Base-by-base conservation (phyloP, 441 rosid genomes). In the Daphne laureola region DNA sequence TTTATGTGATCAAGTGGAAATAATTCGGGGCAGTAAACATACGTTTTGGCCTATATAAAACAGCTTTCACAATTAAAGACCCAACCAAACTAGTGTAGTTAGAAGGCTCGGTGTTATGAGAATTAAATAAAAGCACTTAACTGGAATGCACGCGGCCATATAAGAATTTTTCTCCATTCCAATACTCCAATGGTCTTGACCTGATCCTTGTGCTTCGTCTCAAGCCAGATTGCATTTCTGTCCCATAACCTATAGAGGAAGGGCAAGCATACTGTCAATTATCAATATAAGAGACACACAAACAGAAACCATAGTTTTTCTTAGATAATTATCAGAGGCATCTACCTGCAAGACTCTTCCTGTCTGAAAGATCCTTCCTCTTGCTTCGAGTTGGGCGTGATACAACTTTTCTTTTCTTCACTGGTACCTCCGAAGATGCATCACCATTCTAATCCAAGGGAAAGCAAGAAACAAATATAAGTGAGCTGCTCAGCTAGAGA, bases 151-250 rank as follows among this genome's bases (percentile, higher is more conserved):
- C 59, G 14, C 98, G 97, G 11, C 97, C 98, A 53, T 77, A 89
- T 43, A 92, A 65, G 69, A 89, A 87, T 62, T 87, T 77, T 69
- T 93, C 98, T 21, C 97, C 98, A 71, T 68, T 93, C 98, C 98
- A 93, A 65, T 64, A 89, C 70, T 87, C 92, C 58, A 93, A 76
- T 62, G 97, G 97, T 70, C 95, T 83, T 46, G 98, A 83, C 56
- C 59, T 81, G 50, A 89, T 82, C 72, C 98, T 78, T 45, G 97
- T 84, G 78, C 98, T 93, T 62, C 83, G 61, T 65, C 98, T 78
- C 42, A 79, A 62, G 17, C 94, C 95, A 45, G 57, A 53, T 26
- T 43, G 76, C 80, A 80, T 44, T 16, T 74, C 47, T 43, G 89
- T 73, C 61, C 97, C 98, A 69, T 70, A 74, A 62, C 42, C 97